phyloP scores from a whole-genome alignment of 2,329 filamentous ascomycete species.

The Biscogniauxia mediterranea region DNA sequence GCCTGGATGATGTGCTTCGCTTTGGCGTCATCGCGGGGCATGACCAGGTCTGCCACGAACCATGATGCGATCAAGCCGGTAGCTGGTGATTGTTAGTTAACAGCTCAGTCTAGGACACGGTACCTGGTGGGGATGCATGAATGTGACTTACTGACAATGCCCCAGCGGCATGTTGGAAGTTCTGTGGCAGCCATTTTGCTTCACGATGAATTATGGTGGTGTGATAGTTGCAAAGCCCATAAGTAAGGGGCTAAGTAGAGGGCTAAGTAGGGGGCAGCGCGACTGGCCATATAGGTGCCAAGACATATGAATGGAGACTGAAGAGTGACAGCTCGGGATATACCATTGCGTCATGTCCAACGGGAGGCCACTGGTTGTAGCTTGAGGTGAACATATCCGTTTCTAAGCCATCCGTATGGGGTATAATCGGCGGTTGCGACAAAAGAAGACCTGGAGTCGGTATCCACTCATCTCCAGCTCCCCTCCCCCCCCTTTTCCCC shows the following conservation, averaged over 20 bases:
- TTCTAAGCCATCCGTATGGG: not conserved
- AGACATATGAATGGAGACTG: no score
- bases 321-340: no score
- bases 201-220: not conserved
- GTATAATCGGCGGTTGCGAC: not conserved
- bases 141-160: not conserved
- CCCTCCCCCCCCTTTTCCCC: no score
- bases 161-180: not conserved
- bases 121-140: no score
- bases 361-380: not conserved
- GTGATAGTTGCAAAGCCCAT: no score
- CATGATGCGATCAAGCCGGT: conserved; percentile 45
- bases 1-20: conserved; percentile 42
- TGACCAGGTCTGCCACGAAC: conserved; percentile 43
- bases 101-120: not conserved
- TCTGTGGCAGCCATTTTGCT: not conserved
- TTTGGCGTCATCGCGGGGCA: conserved; percentile 35
- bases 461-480: not conserved
- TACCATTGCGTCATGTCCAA: not conserved
- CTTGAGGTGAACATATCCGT: not conserved
- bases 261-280: not conserved
- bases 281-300: not conserved
- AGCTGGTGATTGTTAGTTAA: conserved; percentile 18
- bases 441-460: not conserved
- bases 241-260: no score